A percentile compares a stretch with the other conserved stretches of the same genome.
Conservation (phyloP, 1,284 basidiomycete genomes). For the Porphyrellus sp. region DNA sequence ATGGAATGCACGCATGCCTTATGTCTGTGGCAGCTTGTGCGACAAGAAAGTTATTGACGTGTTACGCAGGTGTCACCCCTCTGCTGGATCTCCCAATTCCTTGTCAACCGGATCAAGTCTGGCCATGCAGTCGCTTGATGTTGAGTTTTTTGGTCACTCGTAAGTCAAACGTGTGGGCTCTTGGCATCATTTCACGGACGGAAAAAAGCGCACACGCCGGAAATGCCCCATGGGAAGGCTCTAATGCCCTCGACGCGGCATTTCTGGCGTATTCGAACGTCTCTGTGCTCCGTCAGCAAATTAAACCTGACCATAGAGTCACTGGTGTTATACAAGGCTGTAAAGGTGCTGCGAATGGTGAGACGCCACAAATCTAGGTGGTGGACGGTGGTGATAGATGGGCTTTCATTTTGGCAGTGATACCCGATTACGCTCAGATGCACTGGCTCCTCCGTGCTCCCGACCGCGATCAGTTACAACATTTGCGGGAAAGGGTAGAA, state of each 20-base stretch:
- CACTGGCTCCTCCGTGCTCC: constrained; percentile 65
- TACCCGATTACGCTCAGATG: constrained; percentile 76
- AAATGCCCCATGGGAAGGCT: constrained; percentile 77
- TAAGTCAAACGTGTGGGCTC: constrained; percentile 33
- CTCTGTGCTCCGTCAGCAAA: constrained; percentile 73
- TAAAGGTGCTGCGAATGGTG: constrained; percentile 64
- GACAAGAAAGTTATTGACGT: constrained; percentile 16
- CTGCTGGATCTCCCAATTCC: constrained; percentile 46
- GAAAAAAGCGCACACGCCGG: constrained; percentile 68
- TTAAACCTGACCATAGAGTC: constrained; percentile 61
- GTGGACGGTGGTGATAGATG: not conserved
- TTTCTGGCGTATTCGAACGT: constrained; percentile 76
- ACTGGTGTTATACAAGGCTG: constrained; percentile 65
- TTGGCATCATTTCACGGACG: constrained; percentile 1
- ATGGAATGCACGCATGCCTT: constrained; percentile 73
- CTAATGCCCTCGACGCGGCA: constrained; percentile 82
- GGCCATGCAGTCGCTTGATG: constrained; percentile 56
- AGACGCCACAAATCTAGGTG: constrained; percentile 12
- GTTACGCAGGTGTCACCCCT: constrained; percentile 60
- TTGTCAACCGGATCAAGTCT: constrained; percentile 51
- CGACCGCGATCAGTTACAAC: constrained; percentile 51
- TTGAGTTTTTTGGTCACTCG: constrained; percentile 69
- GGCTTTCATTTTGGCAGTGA: constrained; percentile 46
- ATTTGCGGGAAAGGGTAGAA: constrained; percentile 48
- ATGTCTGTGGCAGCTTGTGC: constrained; percentile 48